Evolutionary conservation across 345 rosid species (phyloP).

Genomic region (Punica granatum): DNA sequence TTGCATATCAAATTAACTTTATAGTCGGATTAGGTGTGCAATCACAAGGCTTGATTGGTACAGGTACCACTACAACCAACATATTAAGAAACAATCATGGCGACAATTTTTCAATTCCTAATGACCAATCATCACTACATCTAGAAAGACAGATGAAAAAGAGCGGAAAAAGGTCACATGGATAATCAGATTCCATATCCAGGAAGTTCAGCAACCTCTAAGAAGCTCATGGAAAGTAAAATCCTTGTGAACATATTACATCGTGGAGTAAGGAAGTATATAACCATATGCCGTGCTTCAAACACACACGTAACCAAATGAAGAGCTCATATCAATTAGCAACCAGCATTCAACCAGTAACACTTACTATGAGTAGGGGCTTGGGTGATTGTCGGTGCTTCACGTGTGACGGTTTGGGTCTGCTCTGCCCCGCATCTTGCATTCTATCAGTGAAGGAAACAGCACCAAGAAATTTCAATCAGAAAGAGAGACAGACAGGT

Average conservation of each 20-base stretch:
- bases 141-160: not conserved
- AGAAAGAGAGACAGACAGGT: not conserved
- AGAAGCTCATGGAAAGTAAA: not conserved
- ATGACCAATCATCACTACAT: not conserved
- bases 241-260: not conserved
- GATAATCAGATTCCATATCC: not conserved
- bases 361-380: slow-evolving; percentile 74
- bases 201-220: not conserved
- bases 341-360: not conserved
- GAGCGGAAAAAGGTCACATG: not conserved
- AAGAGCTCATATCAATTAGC: not conserved
- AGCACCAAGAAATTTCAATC: not conserved
- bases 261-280: not conserved
- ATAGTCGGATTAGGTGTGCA: no score
- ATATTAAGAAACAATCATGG: not conserved
- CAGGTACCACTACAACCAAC: not conserved
- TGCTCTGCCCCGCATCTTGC: slow-evolving; percentile 70
- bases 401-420: slow-evolving; percentile 68
- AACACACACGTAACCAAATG: not conserved
- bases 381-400: slow-evolving; percentile 78
- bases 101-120: not conserved
- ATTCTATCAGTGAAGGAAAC: slow-evolving; percentile 32
- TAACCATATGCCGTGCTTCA: not conserved
- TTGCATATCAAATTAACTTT: not conserved
- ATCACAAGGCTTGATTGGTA: not conserved